These are phyloP conservation scores for Phaseolus lunatus DNA, from an alignment of 306 rosid species.

Conservation along the genomic window DNA sequence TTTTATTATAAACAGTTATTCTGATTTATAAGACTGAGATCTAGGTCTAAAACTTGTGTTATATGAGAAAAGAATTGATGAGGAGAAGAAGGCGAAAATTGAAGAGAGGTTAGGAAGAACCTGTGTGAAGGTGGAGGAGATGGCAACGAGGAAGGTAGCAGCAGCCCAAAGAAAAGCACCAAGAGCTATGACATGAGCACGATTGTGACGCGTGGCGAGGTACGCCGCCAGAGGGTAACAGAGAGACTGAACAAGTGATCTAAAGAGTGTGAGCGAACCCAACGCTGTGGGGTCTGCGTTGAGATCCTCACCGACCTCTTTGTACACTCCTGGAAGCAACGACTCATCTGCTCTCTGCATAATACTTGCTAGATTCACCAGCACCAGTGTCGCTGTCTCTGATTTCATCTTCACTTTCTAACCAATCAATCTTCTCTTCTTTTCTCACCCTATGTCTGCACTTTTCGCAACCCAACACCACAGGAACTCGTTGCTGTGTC, in stretches of 20 bases:
- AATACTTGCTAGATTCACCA: slow-evolving; percentile 71
- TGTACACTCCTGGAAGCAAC: slow-evolving; percentile 78
- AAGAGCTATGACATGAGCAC: slow-evolving; percentile 82
- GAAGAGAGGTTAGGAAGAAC: slow-evolving; percentile 42
- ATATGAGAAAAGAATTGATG: too few relatives aligned
- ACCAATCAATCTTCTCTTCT: not conserved
- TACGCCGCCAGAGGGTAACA: slow-evolving; percentile 86
- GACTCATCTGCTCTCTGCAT: slow-evolving; percentile 88
- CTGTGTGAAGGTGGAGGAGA: slow-evolving; percentile 88
- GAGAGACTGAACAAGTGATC: slow-evolving; percentile 74
- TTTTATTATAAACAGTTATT: too few relatives aligned
- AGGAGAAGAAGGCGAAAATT: too few relatives aligned
- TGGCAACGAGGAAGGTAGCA: slow-evolving; percentile 89
- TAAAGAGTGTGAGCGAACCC: slow-evolving; percentile 78
- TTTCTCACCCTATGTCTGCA: not conserved
- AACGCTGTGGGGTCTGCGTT: slow-evolving; percentile 81
- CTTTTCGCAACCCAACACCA: not conserved
- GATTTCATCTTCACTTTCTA: slow-evolving; percentile 55
- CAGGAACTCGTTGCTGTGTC: not conserved
- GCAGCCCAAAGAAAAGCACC: slow-evolving; percentile 95
- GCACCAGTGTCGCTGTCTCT: slow-evolving; percentile 64
- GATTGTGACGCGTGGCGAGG: slow-evolving; percentile 75
- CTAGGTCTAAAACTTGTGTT: too few relatives aligned
- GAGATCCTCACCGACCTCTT: slow-evolving; percentile 75
- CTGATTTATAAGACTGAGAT: too few relatives aligned